phyloP scores from a whole-genome alignment of 768 basidiomycete genomes.

The Mycena albidolilacea region DNA sequence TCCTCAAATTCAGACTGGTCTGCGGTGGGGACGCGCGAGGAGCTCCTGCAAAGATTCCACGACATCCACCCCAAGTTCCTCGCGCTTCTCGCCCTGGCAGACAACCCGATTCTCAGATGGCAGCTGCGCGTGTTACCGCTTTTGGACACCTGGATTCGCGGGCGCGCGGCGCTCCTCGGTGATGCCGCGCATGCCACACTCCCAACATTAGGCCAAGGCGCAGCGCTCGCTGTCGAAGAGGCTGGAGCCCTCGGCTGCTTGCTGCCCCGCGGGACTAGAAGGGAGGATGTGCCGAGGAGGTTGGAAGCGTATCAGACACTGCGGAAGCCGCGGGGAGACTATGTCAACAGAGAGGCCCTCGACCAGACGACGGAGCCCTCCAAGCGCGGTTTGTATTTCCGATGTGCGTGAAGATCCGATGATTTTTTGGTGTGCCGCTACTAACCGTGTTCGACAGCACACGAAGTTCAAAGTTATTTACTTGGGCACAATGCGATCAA shows the following conservation, averaged over 20 bases:
- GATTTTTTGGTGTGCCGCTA: background rate
- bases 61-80: conserved; percentile 34
- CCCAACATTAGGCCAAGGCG: conserved; percentile 44
- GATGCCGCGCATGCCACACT: conserved; percentile 46
- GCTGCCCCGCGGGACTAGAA: conserved; percentile 30
- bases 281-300: conserved; percentile 29
- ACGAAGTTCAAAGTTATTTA: conserved; percentile 24
- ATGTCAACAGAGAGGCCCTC: conserved; percentile 27
- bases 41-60: conserved; percentile 11
- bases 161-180: conserved; percentile 27
- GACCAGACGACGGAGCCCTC: conserved; percentile 13
- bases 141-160: conserved; percentile 29
- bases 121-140: conserved; percentile 32
- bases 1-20: conserved; percentile 16
- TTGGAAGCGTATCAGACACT: conserved; percentile 32
- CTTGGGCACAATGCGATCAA: conserved; percentile 26
- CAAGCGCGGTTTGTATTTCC: conserved; percentile 21
- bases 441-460: conserved; percentile 10
- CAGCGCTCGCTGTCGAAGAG: conserved; percentile 46
- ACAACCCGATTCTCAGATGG: conserved; percentile 30
- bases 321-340: conserved; percentile 35
- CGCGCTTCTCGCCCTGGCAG: conserved; percentile 11
- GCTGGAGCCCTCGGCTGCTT: conserved; percentile 32
- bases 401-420: conserved; percentile 19
- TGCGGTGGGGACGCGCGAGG: conserved; percentile 22